These are phyloP conservation scores for Kalanchoe fedtschenkoi DNA, from an alignment of 164 flowering plant genomes.

Conservation along the genomic window DNA sequence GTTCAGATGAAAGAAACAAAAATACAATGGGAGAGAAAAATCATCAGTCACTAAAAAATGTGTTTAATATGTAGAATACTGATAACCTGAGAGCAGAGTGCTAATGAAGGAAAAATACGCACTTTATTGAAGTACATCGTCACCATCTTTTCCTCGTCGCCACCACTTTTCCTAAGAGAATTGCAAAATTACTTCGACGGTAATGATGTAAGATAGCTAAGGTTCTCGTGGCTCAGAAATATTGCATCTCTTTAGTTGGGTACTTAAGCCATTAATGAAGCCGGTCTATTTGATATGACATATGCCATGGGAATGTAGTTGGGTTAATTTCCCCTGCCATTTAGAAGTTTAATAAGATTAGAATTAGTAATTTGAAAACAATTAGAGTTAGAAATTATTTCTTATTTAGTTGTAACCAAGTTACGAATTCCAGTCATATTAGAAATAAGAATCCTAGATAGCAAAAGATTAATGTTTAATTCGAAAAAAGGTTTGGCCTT, in stretches of 20 bases:
- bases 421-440: no score
- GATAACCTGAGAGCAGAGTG: neutral
- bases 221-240: neutral
- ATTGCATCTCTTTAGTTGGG: neutral
- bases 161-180: slow-evolving; percentile 58
- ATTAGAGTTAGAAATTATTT: no score
- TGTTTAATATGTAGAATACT: neutral
- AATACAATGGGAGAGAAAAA: neutral
- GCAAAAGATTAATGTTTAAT: no score
- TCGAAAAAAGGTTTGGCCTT: no score
- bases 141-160: slow-evolving; percentile 87
- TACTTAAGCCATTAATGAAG: neutral
- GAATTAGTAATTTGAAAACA: no score
- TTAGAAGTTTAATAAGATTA: no score
- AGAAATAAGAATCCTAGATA: no score
- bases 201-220: neutral
- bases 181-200: neutral
- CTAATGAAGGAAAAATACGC: slow-evolving; percentile 8
- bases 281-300: neutral
- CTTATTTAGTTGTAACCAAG: no score
- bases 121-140: slow-evolving; percentile 67
- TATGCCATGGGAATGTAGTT: neutral
- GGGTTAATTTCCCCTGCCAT: no score
- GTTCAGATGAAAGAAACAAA: neutral
- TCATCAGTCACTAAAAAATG: neutral